Conservation (phyloP, 768 basidiomycete genomes). For the Mycena capillaripes region DNA sequence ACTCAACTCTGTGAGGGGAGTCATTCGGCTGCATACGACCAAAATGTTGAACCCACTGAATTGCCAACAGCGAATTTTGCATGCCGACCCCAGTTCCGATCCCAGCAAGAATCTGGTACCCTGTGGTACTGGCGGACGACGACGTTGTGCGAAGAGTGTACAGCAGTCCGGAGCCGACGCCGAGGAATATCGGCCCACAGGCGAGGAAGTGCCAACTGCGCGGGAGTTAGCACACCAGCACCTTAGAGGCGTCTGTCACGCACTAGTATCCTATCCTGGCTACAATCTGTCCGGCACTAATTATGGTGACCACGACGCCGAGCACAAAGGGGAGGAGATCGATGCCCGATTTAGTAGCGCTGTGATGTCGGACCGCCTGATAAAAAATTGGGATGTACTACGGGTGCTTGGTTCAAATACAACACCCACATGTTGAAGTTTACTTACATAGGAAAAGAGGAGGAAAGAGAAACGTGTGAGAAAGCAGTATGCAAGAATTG, state of each 20-base stretch:
- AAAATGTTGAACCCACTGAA: neutral
- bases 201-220: constrained; percentile 34
- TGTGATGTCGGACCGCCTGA: too few relatives aligned
- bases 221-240: too few relatives aligned
- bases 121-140: neutral
- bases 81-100: neutral
- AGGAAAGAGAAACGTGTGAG: neutral
- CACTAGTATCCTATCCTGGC: neutral
- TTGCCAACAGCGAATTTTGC: neutral
- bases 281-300: neutral
- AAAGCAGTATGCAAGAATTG: neutral
- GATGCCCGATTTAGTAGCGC: too few relatives aligned
- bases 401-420: neutral
- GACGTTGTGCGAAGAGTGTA: constrained; percentile 7
- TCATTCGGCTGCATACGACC: neutral
- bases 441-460: neutral
- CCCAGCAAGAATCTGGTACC: constrained; percentile 20
- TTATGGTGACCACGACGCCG: neutral
- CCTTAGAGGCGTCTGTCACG: neutral
- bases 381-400: neutral
- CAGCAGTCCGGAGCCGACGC: constrained; percentile 13
- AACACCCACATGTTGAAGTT: neutral
- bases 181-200: constrained; percentile 2
- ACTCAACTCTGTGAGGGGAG: constrained; percentile 11
- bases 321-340: too few relatives aligned